Evolutionary conservation across 2,329 filamentous ascomycete species (phyloP).

Genomic region (Byssochlamys sp.): DNA sequence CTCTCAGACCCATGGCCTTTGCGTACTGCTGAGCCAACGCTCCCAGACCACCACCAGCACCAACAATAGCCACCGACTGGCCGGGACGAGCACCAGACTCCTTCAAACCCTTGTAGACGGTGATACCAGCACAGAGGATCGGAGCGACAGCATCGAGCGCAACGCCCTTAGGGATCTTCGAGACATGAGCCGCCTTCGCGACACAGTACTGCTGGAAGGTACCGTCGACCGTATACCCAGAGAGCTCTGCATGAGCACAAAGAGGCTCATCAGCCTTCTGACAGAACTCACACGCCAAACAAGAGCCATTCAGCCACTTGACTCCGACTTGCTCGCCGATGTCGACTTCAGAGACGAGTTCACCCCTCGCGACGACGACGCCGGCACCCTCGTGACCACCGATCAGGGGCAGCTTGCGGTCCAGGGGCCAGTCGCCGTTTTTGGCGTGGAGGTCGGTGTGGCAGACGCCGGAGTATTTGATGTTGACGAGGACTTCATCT

Average conservation of each 20-base stretch:
- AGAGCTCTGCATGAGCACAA: slow-evolving; percentile 64
- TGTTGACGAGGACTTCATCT: slow-evolving; percentile 83
- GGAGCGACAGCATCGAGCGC: slow-evolving; percentile 69
- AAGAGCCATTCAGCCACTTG: slow-evolving; percentile 85
- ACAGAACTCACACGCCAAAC: slow-evolving; percentile 75
- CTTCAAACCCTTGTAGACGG: slow-evolving; percentile 82
- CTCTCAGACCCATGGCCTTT: slow-evolving; percentile 73
- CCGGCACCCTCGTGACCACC: slow-evolving; percentile 75
- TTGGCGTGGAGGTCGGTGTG: slow-evolving; percentile 77
- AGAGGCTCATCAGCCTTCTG: slow-evolving; percentile 71
- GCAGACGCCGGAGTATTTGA: slow-evolving; percentile 85
- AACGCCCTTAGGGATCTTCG: slow-evolving; percentile 67
- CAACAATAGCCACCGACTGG: slow-evolving; percentile 72
- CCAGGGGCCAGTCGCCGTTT: slow-evolving; percentile 80
- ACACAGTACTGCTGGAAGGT: slow-evolving; percentile 88
- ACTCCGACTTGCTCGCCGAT: slow-evolving; percentile 80
- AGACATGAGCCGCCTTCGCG: slow-evolving; percentile 75
- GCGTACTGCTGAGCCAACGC: slow-evolving; percentile 78
- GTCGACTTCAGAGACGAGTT: slow-evolving; percentile 66
- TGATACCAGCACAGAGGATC: slow-evolving; percentile 75
- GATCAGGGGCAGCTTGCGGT: slow-evolving; percentile 73
- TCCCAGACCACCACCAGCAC: slow-evolving; percentile 75
- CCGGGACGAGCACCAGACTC: slow-evolving; percentile 67
- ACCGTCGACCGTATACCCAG: slow-evolving; percentile 86
- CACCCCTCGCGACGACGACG: slow-evolving; percentile 68